Percentiles rank a stretch among this genome's conserved stretches.
Evolutionary conservation across 208 protist species (phyloP).

Genomic region (Leptomonas pyrrhocoris): DNA sequence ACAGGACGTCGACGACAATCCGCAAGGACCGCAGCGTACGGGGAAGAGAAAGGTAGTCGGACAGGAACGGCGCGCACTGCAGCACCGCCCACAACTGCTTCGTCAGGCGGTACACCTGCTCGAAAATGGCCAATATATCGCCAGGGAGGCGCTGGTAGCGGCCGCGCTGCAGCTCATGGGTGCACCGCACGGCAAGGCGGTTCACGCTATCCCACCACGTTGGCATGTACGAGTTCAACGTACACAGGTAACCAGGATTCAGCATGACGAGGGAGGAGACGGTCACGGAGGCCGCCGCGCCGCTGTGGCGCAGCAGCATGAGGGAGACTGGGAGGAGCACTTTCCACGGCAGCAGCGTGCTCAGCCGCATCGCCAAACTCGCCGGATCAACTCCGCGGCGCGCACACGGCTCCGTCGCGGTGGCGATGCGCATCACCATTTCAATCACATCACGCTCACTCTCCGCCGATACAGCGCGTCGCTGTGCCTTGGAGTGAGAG

Average conservation of each 20-base stretch:
- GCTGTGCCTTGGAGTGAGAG: conserved; percentile 44
- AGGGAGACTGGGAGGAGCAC: conserved; percentile 49
- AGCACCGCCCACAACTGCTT: conserved; percentile 81
- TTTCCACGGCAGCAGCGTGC: conserved; percentile 54
- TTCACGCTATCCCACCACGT: conserved; percentile 67
- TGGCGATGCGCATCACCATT: conserved; percentile 65
- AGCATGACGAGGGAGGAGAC: conserved; percentile 66
- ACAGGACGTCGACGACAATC: conserved; percentile 79
- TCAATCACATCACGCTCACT: conserved; percentile 50
- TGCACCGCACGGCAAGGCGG: conserved; percentile 56
- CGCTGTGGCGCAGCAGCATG: conserved; percentile 64
- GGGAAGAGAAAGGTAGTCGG: conserved; percentile 66
- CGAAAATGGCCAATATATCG: conserved; percentile 77
- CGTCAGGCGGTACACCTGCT: conserved; percentile 70
- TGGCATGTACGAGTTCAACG: conserved; percentile 41
- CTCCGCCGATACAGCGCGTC: conserved; percentile 34
- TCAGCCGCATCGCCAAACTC: conserved; percentile 43
- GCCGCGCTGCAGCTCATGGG: conserved; percentile 68
- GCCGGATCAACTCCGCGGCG: conserved; percentile 39
- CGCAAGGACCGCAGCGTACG: conserved; percentile 66
- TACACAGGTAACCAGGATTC: conserved; percentile 64
- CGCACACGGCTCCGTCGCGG: conserved; percentile 43
- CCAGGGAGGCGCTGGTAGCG: conserved; percentile 80
- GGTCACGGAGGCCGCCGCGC: conserved; percentile 53
- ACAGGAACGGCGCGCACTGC: conserved; percentile 73